Percentiles rank a stretch among this genome's conserved stretches.
Conservation (phyloP, 176 grass and related monocot genomes). For the Puccinellia tenuiflora region DNA sequence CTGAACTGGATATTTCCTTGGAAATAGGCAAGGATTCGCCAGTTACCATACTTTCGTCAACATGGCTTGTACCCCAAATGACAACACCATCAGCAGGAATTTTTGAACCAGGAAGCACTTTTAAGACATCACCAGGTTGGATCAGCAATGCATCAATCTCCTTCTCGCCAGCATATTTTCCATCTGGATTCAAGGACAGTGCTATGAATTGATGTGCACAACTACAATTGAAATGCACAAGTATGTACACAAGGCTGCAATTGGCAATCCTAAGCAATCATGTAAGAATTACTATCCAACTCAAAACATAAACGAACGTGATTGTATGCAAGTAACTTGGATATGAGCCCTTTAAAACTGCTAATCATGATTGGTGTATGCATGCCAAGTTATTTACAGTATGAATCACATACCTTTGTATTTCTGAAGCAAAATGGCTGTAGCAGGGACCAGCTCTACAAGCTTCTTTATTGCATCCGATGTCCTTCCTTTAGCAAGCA, state of each 20-base stretch:
- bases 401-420: slow-evolving; percentile 42
- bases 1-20: slow-evolving; percentile 56
- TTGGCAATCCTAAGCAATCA: neutral
- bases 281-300: slow-evolving; percentile 1
- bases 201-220: neutral
- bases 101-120: slow-evolving; percentile 82
- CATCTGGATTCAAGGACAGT: slow-evolving; percentile 36
- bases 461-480: slow-evolving; percentile 85
- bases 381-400: slow-evolving; percentile 12
- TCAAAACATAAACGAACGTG: neutral
- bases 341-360: slow-evolving; percentile 15
- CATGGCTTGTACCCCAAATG: slow-evolving; percentile 69
- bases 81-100: slow-evolving; percentile 68
- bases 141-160: slow-evolving; percentile 65
- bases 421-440: slow-evolving; percentile 62
- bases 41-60: slow-evolving; percentile 86
- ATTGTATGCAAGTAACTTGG: neutral
- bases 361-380: neutral
- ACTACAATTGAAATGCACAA: neutral
- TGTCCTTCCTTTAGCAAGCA: slow-evolving; percentile 78
- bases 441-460: slow-evolving; percentile 75
- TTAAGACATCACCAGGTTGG: slow-evolving; percentile 66
- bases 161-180: slow-evolving; percentile 47
- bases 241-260: slow-evolving; percentile 5
- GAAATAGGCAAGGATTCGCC: slow-evolving; percentile 71